Conservation (phyloP, 108 stramenopile species). For the Chaetoceros tenuissimus region DNA sequence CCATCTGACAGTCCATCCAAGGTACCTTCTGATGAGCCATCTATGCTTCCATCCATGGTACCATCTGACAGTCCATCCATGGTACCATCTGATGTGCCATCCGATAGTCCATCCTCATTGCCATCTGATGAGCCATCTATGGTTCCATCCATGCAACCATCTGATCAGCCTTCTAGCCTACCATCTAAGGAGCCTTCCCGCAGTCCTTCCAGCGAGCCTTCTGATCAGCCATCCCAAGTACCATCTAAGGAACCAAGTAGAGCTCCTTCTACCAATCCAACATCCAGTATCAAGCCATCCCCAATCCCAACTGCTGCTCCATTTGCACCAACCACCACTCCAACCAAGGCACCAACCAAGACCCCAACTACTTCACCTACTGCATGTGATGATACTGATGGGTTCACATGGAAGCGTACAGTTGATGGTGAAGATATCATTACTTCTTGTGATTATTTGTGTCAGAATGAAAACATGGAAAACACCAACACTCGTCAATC, state of each 20-base stretch:
- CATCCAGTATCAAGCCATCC: background rate
- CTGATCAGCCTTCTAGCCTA: background rate
- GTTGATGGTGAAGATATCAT: no score
- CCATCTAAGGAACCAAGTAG: slow-evolving; percentile 12
- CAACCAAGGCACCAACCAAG: slow-evolving; percentile 16
- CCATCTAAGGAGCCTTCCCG: background rate
- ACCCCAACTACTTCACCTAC: slow-evolving; percentile 3
- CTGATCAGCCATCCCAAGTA: slow-evolving; percentile 6
- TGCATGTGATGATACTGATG: no score
- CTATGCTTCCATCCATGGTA: background rate
- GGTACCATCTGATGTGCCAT: background rate
- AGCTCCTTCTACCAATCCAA: slow-evolving; percentile 5
- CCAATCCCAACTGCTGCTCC: slow-evolving; percentile 3
- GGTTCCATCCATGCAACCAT: background rate
- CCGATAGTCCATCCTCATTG: background rate
- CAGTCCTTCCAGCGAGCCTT: slow-evolving; percentile 4
- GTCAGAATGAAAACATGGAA: no score
- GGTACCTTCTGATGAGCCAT: background rate
- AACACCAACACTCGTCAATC: no score
- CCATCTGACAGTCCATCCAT: background rate
- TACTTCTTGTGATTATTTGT: no score
- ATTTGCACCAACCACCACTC: slow-evolving; percentile 12
- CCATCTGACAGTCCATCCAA: slow-evolving; percentile 11
- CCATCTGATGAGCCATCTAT: background rate
- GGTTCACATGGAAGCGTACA: no score